phyloP scores from a whole-genome alignment of 257 asterid species.

The Scutellaria galericulata region DNA sequence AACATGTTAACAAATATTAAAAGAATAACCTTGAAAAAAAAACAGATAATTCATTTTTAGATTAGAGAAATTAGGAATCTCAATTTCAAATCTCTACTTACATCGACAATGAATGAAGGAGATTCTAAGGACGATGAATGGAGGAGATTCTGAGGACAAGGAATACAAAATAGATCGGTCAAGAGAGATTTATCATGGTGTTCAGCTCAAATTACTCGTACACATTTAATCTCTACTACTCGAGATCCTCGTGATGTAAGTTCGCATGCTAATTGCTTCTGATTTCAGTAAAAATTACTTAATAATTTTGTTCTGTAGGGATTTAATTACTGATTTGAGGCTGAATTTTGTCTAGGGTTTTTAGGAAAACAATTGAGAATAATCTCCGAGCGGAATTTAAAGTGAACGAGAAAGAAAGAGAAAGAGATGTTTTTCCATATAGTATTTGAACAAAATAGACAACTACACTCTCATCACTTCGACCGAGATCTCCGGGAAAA shows the following conservation, averaged over 20 bases:
- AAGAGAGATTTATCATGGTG: too few relatives aligned
- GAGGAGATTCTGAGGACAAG: too few relatives aligned
- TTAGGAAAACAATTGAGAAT: not conserved
- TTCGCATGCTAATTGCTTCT: not conserved
- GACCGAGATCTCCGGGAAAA: conserved; percentile 96
- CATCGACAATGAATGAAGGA: too few relatives aligned
- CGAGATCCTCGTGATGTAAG: not conserved
- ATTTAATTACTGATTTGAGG: not conserved
- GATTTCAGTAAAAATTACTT: not conserved
- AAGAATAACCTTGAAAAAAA: too few relatives aligned
- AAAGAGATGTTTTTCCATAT: conserved; percentile 83
- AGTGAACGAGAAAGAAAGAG: not conserved
- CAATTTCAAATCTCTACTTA: too few relatives aligned
- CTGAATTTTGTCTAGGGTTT: not conserved
- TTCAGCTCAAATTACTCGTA: too few relatives aligned
- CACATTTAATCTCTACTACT: not conserved
- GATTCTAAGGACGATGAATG: too few relatives aligned
- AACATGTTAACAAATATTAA: too few relatives aligned
- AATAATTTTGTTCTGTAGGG: too few relatives aligned
- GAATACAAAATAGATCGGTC: too few relatives aligned
- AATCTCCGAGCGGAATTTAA: conserved; percentile 5
- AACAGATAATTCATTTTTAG: too few relatives aligned
- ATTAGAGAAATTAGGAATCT: too few relatives aligned
- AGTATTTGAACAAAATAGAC: conserved; percentile 91
- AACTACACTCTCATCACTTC: conserved; percentile 95